Evolutionary conservation across 1,284 basidiomycete species (phyloP), one percentile per base, ranked within the genome.

Genomic region (Meira nashicola): DNA sequence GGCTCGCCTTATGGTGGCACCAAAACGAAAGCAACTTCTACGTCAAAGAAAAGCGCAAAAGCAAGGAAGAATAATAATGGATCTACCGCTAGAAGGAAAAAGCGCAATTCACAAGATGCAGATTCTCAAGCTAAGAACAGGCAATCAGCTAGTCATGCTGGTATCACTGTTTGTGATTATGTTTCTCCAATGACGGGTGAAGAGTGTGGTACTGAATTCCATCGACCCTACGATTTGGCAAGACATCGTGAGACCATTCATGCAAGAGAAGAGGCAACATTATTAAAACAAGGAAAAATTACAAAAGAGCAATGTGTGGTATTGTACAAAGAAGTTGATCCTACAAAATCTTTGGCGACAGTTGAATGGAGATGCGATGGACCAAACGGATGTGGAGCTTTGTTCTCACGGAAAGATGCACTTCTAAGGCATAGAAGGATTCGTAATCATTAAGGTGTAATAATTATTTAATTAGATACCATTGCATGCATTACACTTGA

Each of bases 181-280:
- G 60, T 74, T 12, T 69, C 66, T 14, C 76, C 74, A 17, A 43
- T 74, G 28, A 76, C 66, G 9, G 63, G 64, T 23, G 49, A 61
- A n/a, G 53, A 55, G 6, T 78, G 76, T 43, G 65, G 70, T n/a
- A 77, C 73, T 0, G 65, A 65, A 7, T 78, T 78, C 66, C 76
- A 78, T 47, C 66, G 76, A 23, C 72, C 69, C 33, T 78, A 78
- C 61, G 76, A 78, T 54, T 58, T 78, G 7, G 74, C 75, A 15
- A 59, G 76, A 0, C 76, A 78, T 52, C 60, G 76, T 2, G 74
- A 77, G 56, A 78, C 76, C 14, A 71, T 78, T 55, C 76, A 78
- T 50, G 68, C 72, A 7, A 55, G 70, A 10, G 74, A 77, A 21
- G 76, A 78, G 33, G 73, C 76, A 0, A 60, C 64, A 6, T 59